A percentile compares a stretch with the other conserved stretches of the same genome.
These are phyloP conservation scores for Colletotrichum musicola DNA, from an alignment of 2,329 filamentous ascomycete species.

Conservation along the genomic window DNA sequence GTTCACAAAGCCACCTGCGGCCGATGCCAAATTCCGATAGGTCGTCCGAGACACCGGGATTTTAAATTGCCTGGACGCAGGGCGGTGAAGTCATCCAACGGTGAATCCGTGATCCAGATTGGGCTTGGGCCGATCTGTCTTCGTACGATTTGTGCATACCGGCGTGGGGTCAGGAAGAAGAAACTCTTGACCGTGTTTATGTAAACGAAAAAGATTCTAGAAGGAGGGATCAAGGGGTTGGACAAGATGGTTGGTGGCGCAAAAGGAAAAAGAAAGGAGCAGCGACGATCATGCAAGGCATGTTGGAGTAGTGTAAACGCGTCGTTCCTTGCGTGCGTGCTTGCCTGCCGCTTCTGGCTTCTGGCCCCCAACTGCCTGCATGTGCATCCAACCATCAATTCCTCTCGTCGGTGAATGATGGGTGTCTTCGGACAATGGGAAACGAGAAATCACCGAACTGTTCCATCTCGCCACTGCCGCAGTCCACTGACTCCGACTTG, in stretches of 20 bases:
- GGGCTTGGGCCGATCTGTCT: slow-evolving; percentile 6
- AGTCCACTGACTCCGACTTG: background rate
- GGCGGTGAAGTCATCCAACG: slow-evolving; percentile 8
- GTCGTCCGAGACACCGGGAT: slow-evolving; percentile 17
- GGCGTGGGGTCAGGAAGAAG: slow-evolving; percentile 11
- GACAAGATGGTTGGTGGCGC: background rate
- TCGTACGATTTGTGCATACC: slow-evolving; percentile 31
- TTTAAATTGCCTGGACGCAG: background rate
- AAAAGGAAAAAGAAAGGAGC: slow-evolving; percentile 1
- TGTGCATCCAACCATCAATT: background rate
- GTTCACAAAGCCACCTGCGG: slow-evolving; percentile 23
- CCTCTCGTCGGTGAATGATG: background rate
- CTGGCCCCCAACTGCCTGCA: background rate
- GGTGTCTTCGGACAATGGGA: background rate
- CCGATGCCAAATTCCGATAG: slow-evolving; percentile 19
- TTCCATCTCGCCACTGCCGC: background rate
- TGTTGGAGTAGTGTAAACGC: background rate
- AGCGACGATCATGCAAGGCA: background rate
- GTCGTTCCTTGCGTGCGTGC: too few species aligned
- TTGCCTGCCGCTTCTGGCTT: too few species aligned
- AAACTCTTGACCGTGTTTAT: background rate
- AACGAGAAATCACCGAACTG: background rate
- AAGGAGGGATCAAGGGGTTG: slow-evolving; percentile 2
- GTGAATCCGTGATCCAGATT: slow-evolving; percentile 16
- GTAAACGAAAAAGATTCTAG: slow-evolving; percentile 1